Evolutionary conservation across 495 filamentous ascomycete species (phyloP).

Genomic region (Clohesyomyces aquaticus): DNA sequence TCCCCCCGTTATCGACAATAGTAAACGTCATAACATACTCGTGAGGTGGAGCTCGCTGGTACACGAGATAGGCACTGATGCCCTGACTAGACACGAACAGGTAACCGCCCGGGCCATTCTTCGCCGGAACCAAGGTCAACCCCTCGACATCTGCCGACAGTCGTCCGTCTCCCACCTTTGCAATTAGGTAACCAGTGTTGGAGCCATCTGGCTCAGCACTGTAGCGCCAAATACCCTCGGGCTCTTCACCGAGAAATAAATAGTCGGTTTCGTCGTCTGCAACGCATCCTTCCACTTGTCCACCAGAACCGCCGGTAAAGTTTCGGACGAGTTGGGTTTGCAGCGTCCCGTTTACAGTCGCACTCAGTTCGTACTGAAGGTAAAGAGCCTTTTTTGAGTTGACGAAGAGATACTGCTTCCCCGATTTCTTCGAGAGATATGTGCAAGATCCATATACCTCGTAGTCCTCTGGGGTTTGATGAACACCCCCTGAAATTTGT

Average conservation of each 20-base stretch:
- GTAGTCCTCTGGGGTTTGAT: not conserved
- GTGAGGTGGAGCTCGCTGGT: constrained; percentile 10
- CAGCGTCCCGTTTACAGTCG: not conserved
- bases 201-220: constrained; percentile 6
- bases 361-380: constrained; percentile 7
- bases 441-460: constrained; percentile 10
- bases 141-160: constrained; percentile 11
- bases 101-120: constrained; percentile 3
- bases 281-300: constrained; percentile 13
- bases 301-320: constrained; percentile 9
- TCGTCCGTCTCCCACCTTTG: constrained; percentile 15
- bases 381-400: constrained; percentile 1
- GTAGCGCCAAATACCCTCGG: constrained; percentile 15
- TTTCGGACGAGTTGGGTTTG: constrained; percentile 6
- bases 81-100: constrained; percentile 7
- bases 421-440: not conserved
- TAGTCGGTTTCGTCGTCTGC: constrained; percentile 10
- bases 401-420: constrained; percentile 9
- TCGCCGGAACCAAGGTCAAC: not conserved
- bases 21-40: constrained; percentile 18
- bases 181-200: not conserved
- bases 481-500: constrained; percentile 1
- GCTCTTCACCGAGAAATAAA: constrained; percentile 11
- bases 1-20: constrained; percentile 2
- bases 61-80: constrained; percentile 4